phyloP scores from a whole-genome alignment of 2,329 filamentous ascomycete genomes.

The Phoma herbarum region DNA sequence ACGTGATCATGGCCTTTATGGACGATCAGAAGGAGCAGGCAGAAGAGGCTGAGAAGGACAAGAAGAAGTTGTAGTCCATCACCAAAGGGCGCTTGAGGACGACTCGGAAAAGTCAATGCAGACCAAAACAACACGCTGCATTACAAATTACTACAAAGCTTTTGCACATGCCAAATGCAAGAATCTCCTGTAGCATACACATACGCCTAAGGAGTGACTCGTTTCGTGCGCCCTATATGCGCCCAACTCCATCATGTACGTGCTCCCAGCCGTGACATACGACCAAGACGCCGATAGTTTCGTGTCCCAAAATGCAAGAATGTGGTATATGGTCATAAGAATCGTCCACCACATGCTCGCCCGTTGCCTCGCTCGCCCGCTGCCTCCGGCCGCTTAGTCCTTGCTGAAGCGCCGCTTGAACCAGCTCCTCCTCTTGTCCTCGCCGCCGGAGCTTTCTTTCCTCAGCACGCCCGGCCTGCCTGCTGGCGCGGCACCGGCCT shows the following conservation, averaged over 20 bases:
- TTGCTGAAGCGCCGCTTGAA: slow-evolving; percentile 84
- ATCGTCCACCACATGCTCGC: slow-evolving; percentile 18
- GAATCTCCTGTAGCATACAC: slow-evolving; percentile 22
- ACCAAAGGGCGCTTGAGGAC: background rate
- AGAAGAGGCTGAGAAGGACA: slow-evolving; percentile 52
- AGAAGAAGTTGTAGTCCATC: slow-evolving; percentile 43
- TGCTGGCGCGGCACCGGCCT: slow-evolving; percentile 22
- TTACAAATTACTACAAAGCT: slow-evolving; percentile 42
- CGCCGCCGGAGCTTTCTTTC: slow-evolving; percentile 34
- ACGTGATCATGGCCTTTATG: slow-evolving; percentile 88
- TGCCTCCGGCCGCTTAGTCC: slow-evolving; percentile 44
- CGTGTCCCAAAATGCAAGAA: slow-evolving; percentile 8
- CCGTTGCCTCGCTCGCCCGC: background rate
- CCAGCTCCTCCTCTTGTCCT: slow-evolving; percentile 85
- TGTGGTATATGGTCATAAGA: slow-evolving; percentile 18
- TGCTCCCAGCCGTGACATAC: background rate
- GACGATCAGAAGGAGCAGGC: slow-evolving; percentile 73
- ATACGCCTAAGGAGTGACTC: slow-evolving; percentile 29
- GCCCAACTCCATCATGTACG: slow-evolving; percentile 23
- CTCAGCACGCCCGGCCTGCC: slow-evolving; percentile 31
- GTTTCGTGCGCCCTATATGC: background rate
- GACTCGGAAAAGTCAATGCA: background rate
- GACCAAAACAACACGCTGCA: slow-evolving; percentile 25
- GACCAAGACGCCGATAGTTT: slow-evolving; percentile 2
- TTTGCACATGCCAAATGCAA: slow-evolving; percentile 3